Base-by-base conservation (phyloP, 2,329 filamentous ascomycete species). In the Penicillium verrucosum region DNA sequence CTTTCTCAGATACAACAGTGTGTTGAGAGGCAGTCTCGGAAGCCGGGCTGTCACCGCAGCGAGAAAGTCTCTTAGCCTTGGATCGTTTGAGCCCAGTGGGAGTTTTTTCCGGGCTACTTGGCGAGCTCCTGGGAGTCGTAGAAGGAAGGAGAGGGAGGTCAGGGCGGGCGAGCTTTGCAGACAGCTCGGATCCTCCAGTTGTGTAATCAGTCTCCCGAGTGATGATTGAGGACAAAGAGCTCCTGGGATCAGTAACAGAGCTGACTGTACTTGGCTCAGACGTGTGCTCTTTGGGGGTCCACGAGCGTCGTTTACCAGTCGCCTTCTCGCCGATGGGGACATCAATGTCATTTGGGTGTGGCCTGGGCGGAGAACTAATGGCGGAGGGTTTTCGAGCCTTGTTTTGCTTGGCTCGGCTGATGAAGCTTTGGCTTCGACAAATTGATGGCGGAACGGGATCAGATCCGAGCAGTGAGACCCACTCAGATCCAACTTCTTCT, bases 391-490 rank as follows among this genome's bases (percentile, higher is more conserved):
- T 70, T 55, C 56, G 67, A 60, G 58, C 66, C 59, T 60, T 70
- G 61, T 62, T 66, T 36, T 74, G 66, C 58, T 77, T 78, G 30
- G 71, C 71, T 45, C 72, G 73, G 49, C 73, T 73, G 63, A 80
- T 71, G 65, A 85, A 83, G 70, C 80, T 82, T 58, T 80, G 78
- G 49, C 78, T 78, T 62, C 81, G 78, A 53, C 79, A 78, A 30
- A 87, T 78, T 38, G 78, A 77, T 40, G 86, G 85, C 23, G 85
- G 85, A 34, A 86, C 76, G 29, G 87, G 87, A 34, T 79, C 78
- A 30, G 83, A 74, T n/a, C 85, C 85, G n/a, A 97, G 77, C 74
- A 97, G 90, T 38, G 89, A 83, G 37, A 97, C 79, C 94, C 94
- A 99, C 73, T 97, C 94, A 16, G 84, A 77, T 6, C 88, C 86